These are phyloP conservation scores for Triticum turgidum DNA, from an alignment of 176 grass and related monocot genomes.

Conservation along the genomic window DNA sequence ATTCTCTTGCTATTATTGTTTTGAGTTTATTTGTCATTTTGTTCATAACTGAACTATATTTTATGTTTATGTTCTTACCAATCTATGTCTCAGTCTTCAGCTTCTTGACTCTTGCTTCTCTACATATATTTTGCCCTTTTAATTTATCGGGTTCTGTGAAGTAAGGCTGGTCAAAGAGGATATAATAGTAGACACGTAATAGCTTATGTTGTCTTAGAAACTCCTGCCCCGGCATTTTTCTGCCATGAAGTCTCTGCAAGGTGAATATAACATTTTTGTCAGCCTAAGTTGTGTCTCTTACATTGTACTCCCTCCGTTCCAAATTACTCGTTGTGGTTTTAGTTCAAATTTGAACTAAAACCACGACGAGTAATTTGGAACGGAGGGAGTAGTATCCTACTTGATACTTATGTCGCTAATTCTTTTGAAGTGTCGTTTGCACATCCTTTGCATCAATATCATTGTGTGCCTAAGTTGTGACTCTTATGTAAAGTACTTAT, in stretches of 20 bases:
- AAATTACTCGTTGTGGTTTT: too few relatives aligned
- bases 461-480: neutral
- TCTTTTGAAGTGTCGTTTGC: neutral
- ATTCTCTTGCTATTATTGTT: constrained; percentile 21
- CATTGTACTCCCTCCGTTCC: neutral
- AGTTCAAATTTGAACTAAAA: too few relatives aligned
- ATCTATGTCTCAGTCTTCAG: neutral
- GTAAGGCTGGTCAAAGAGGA: constrained; percentile 57
- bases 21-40: neutral
- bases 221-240: constrained; percentile 49
- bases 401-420: neutral
- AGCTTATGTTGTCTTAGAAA: constrained; percentile 72
- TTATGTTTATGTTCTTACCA: neutral
- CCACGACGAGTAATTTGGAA: too few relatives aligned
- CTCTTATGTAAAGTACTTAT: neutral
- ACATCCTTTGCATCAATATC: neutral
- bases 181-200: neutral
- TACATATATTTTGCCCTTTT: constrained; percentile 78
- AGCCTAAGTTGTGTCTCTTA: neutral
- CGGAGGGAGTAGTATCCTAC: neutral
- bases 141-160: constrained; percentile 49
- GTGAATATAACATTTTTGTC: constrained; percentile 36
- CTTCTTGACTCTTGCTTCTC: constrained; percentile 39
- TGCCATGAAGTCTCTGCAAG: constrained; percentile 57
- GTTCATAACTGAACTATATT: neutral